These are phyloP conservation scores for Meyerozyma sp. DNA, from an alignment of 1,139 yeast species.

Conservation along the genomic window DNA sequence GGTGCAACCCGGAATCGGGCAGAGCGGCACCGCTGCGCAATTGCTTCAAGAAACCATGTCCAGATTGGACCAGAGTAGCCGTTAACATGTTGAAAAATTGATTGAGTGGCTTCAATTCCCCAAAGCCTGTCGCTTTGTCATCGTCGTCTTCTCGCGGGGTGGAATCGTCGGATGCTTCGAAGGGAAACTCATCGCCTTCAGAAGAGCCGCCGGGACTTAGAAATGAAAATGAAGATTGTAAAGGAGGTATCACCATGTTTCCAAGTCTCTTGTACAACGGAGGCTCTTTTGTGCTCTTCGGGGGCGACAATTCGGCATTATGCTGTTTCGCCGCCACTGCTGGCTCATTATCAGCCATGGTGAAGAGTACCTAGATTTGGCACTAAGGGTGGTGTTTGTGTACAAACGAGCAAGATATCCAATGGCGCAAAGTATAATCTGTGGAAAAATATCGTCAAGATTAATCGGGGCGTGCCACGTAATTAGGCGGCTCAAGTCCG, in stretches of 20 bases:
- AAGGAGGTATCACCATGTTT: slow-evolving; percentile 12
- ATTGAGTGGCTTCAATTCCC: slow-evolving; percentile 13
- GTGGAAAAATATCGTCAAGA: too few species aligned
- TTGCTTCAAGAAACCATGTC: background rate
- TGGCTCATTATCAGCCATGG: background rate
- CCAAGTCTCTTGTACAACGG: slow-evolving; percentile 9
- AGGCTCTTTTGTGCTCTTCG: background rate
- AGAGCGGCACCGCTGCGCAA: background rate
- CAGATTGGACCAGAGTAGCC: background rate
- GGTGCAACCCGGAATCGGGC: background rate
- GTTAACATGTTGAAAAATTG: slow-evolving; percentile 8
- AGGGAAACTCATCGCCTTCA: slow-evolving; percentile 3
- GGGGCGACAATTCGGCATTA: too few species aligned
- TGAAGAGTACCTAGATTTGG: background rate
- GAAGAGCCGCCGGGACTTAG: slow-evolving; percentile 3
- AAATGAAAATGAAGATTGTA: slow-evolving; percentile 6
- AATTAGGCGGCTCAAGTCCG: too few species aligned
- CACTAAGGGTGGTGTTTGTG: background rate
- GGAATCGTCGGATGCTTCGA: background rate
- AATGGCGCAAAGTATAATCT: too few species aligned
- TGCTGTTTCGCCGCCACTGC: background rate
- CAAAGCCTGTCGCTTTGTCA: slow-evolving; percentile 18
- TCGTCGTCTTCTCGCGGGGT: slow-evolving; percentile 12
- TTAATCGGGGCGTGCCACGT: too few species aligned
- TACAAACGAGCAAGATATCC: background rate